Percentiles rank a stretch among this genome's conserved stretches.
Conservation (phyloP, 331 rosid species). For the Dryas integrifolia region DNA sequence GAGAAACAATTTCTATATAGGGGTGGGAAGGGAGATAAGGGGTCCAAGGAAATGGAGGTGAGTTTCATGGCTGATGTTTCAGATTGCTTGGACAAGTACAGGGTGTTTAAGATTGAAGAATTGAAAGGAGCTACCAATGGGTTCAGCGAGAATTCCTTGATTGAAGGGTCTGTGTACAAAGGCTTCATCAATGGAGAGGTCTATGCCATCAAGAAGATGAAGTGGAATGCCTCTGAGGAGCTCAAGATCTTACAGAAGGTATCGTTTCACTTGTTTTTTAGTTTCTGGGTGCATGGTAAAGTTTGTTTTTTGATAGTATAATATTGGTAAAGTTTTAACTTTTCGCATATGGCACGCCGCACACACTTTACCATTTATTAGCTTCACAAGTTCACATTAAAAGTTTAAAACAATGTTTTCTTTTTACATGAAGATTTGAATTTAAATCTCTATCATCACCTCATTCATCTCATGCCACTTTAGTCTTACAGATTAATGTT, state of each 20-base stretch:
- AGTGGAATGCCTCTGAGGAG: slow-evolving; percentile 88
- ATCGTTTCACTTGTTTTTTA: neutral
- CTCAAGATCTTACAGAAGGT: slow-evolving; percentile 99
- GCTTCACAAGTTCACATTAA: neutral
- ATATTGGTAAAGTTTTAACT: neutral
- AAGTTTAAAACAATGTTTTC: neutral
- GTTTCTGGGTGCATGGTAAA: neutral
- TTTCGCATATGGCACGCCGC: neutral
- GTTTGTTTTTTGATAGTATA: no score
- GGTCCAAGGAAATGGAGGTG: slow-evolving; percentile 39
- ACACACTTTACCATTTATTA: neutral
- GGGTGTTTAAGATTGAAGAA: slow-evolving; percentile 66
- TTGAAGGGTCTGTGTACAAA: slow-evolving; percentile 82
- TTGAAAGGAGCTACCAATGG: slow-evolving; percentile 68
- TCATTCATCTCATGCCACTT: neutral
- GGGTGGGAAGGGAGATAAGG: slow-evolving; percentile 21
- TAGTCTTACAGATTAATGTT: neutral
- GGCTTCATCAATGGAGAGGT: slow-evolving; percentile 58
- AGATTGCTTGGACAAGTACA: slow-evolving; percentile 89
- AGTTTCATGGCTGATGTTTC: slow-evolving; percentile 80
- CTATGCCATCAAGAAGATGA: slow-evolving; percentile 93
- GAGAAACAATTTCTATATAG: slow-evolving; percentile 20
- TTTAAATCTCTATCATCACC: neutral
- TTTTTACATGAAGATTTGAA: neutral
- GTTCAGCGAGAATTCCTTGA: slow-evolving; percentile 53